Base-by-base conservation (phyloP, 495 filamentous ascomycete species). In the Neurospora sp. region DNA sequence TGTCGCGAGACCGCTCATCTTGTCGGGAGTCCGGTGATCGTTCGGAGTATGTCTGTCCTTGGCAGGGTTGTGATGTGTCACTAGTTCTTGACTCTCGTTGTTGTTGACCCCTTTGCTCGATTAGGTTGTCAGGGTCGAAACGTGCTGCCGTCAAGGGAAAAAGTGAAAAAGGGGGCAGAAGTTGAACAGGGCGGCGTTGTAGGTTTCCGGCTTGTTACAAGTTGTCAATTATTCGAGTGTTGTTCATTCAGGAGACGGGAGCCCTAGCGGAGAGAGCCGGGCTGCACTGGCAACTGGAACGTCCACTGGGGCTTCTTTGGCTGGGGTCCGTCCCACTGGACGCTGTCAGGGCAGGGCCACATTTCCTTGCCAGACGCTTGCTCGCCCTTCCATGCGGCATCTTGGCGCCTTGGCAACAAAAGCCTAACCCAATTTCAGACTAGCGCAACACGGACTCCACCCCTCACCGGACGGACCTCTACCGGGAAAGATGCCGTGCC, bases 1-100 rank as follows among this genome's bases (percentile, higher is more conserved):
- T 39, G 93, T 90, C 80, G 96, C 96, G 75, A 89, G 81, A 82
- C 86, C 86, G 80, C 89, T 92, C 94, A 98, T 94, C 53, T 78
- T 89, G 85, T 72, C 73, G 31, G 75, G 70, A 18, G 10, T 41
- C 31, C n/a, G 27, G 72, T 39, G 20, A 35, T 27, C 2, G 65
- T n/a, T 22, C 39, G 41, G 71, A 16, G 8, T n/a, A 14, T 73
- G 35, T 53, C 39, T 69, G 53, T 39, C 69, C 20, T 38, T 20
- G 39, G 20, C 37, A 47, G 31, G 38, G 47, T 35, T n/a, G n/a
- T 53, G 16, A 16, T 61, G 39, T 72, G 71, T 27, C 35, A 65
- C 40, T 44, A 7, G 39, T 38, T 27, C 72, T n/a, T 37, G 14
- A 41, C 27, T 31, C 31, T 74, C 70, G 37, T 61, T 27, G 16